A percentile compares a stretch with the other conserved stretches of the same genome.
These are phyloP conservation scores for Corrigiola litoralis DNA, from an alignment of 179 eudicot genomes.

Conservation along the genomic window DNA sequence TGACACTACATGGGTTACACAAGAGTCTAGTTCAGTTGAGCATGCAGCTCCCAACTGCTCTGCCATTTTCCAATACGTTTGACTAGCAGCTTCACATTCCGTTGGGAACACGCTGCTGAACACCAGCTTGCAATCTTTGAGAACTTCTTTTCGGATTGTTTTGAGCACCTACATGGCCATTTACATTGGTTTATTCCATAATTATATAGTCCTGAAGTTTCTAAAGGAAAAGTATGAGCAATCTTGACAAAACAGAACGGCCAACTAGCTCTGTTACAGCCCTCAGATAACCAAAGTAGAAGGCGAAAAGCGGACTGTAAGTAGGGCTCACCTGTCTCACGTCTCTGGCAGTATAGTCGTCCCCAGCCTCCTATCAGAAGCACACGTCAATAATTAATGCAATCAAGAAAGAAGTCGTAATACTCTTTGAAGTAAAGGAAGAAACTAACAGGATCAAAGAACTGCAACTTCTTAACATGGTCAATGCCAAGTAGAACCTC, in stretches of 20 bases:
- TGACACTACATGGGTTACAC: conserved; percentile 74
- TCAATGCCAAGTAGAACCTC: too few relatives aligned
- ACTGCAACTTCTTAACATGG: too few relatives aligned
- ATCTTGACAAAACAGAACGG: background rate
- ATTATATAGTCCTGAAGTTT: background rate
- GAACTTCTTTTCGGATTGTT: conserved; percentile 43
- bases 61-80: conserved; percentile 66
- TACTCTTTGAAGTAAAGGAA: too few relatives aligned
- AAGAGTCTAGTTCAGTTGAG: conserved; percentile 38
- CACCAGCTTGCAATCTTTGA: conserved; percentile 61
- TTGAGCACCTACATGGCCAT: conserved; percentile 53
- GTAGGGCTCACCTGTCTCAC: too few relatives aligned
- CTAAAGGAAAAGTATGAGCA: background rate
- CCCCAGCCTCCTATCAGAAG: too few relatives aligned
- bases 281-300: too few relatives aligned
- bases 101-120: conserved; percentile 62
- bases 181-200: background rate
- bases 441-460: too few relatives aligned
- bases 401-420: too few relatives aligned
- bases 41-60: conserved; percentile 68
- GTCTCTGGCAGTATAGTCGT: too few relatives aligned
- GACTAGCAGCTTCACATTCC: conserved; percentile 34
- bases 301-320: too few relatives aligned
- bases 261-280: too few relatives aligned
- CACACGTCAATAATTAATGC: too few relatives aligned